Evolutionary conservation across 352 stramenopile species (phyloP).

Genomic region (Globisporangium echinulatum): DNA sequence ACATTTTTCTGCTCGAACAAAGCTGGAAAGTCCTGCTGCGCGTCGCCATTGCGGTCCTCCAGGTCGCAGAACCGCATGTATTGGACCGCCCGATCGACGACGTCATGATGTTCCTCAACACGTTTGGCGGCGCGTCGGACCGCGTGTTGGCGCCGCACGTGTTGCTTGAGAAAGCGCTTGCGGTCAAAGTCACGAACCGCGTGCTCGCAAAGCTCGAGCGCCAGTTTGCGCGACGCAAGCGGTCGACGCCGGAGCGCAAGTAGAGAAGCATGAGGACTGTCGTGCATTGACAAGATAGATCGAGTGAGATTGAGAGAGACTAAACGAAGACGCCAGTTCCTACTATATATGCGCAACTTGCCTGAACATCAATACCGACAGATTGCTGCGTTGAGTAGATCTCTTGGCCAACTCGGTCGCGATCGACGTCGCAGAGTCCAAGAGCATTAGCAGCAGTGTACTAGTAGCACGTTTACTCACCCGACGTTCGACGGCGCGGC

Average conservation of each 20-base stretch:
- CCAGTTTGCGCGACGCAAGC: conserved; percentile 54
- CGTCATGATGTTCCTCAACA: conserved; percentile 87
- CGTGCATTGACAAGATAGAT: no score
- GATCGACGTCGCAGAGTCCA: no score
- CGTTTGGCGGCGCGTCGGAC: conserved; percentile 51
- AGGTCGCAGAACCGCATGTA: conserved; percentile 59
- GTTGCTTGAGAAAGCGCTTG: conserved; percentile 42
- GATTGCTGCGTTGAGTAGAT: no score
- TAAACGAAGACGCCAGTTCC: no score
- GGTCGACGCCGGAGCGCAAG: conserved; percentile 23
- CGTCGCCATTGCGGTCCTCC: conserved; percentile 57
- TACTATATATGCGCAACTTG: no score
- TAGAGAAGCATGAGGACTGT: not conserved
- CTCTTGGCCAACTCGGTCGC: no score
- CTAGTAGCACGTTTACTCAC: not conserved
- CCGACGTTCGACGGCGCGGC: conserved; percentile 19
- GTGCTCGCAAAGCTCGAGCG: conserved; percentile 70
- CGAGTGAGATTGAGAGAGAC: no score
- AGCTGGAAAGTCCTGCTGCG: conserved; percentile 85
- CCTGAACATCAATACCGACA: no score
- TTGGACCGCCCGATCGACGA: conserved; percentile 68
- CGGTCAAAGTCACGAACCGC: conserved; percentile 74
- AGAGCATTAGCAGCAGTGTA: no score
- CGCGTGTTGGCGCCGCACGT: conserved; percentile 44
- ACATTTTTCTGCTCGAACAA: conserved; percentile 81